Percentiles rank a stretch among this genome's conserved stretches.
Evolutionary conservation across 2,329 filamentous ascomycete species (phyloP).

Genomic region (Ophiosphaerella narmari): DNA sequence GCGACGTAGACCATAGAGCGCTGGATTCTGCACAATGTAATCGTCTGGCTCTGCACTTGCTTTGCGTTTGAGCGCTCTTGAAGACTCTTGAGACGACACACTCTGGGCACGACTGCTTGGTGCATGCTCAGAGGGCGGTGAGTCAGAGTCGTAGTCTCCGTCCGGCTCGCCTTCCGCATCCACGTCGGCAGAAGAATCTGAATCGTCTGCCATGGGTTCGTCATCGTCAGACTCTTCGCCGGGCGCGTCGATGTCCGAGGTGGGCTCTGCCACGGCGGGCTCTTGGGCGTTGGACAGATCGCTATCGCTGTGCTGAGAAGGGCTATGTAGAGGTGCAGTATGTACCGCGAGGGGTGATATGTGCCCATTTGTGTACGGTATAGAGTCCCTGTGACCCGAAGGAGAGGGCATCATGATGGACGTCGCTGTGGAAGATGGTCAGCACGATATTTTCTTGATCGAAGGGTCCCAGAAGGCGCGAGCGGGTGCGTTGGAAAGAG

Average conservation of each 20-base stretch:
- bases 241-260: constrained; percentile 47
- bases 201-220: constrained; percentile 51
- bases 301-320: constrained; percentile 68
- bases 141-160: constrained; percentile 75
- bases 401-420: constrained; percentile 66
- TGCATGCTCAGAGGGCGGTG: constrained; percentile 49
- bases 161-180: constrained; percentile 59
- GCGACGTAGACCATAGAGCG: constrained; percentile 89
- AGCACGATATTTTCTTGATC: constrained; percentile 46
- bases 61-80: constrained; percentile 69
- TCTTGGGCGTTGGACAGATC: constrained; percentile 75
- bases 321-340: constrained; percentile 49
- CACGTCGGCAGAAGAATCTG: constrained; percentile 55
- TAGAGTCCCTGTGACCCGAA: constrained; percentile 65
- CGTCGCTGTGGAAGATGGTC: constrained; percentile 58
- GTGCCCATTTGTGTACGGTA: constrained; percentile 71
- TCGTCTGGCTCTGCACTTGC: constrained; percentile 72
- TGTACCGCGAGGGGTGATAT: constrained; percentile 60
- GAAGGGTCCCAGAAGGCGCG: constrained; percentile 37
- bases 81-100: constrained; percentile 73
- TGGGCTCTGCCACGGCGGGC: constrained; percentile 49
- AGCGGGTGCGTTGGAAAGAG: constrained; percentile 44
- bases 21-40: constrained; percentile 87
- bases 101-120: constrained; percentile 60
- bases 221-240: constrained; percentile 49